A percentile compares a stretch with the other conserved stretches of the same genome.
phyloP scores from a whole-genome alignment of 345 rosid genomes.

The Populus euphratica region DNA sequence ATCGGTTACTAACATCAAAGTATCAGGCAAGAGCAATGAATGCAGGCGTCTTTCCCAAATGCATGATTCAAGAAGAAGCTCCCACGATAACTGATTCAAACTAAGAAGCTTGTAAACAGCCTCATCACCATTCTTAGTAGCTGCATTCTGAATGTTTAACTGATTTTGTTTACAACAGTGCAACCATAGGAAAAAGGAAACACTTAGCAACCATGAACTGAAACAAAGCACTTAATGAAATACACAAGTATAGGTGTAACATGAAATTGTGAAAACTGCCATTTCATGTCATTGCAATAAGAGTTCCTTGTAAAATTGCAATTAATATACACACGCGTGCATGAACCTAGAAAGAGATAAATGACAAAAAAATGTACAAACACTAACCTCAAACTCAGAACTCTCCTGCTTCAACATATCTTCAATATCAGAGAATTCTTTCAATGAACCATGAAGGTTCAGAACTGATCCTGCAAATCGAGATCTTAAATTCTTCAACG shows the following conservation, averaged over 20 bases:
- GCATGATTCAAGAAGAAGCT: constrained; percentile 66
- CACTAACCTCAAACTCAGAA: constrained; percentile 61
- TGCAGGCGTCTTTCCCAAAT: constrained; percentile 77
- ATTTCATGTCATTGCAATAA: neutral
- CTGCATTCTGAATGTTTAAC: constrained; percentile 40
- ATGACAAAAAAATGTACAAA: neutral
- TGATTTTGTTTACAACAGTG: constrained; percentile 21
- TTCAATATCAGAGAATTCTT: constrained; percentile 51
- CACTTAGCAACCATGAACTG: neutral
- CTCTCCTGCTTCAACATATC: constrained; percentile 66
- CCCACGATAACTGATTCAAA: constrained; percentile 69
- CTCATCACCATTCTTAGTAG: constrained; percentile 43
- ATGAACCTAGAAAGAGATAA: neutral
- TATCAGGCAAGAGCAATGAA: constrained; percentile 52
- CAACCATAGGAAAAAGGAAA: neutral
- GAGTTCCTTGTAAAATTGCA: neutral
- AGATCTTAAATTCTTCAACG: constrained; percentile 49
- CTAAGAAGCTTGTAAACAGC: constrained; percentile 48
- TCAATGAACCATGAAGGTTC: constrained; percentile 40
- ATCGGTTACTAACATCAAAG: constrained; percentile 33
- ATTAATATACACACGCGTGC: neutral
- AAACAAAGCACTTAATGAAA: neutral
- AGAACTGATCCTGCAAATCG: constrained; percentile 41
- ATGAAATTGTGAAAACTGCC: neutral
- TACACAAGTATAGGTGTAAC: neutral